phyloP scores from a whole-genome alignment of 169 alveolate species.

The Cryptosporidium canis region DNA sequence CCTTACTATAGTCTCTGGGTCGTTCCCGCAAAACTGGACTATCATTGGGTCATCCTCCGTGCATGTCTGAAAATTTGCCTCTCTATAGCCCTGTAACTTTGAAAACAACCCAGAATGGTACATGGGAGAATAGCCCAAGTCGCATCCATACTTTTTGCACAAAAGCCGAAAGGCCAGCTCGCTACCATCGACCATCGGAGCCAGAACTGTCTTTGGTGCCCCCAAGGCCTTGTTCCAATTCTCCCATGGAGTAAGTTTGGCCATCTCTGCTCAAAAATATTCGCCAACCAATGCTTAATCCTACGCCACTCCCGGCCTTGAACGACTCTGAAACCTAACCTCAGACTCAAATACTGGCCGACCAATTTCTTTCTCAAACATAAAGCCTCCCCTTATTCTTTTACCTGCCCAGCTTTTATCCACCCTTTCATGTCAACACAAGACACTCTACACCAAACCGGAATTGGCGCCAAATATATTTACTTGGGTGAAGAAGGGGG shows the following conservation, averaged over 20 bases:
- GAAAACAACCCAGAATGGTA: slow-evolving; percentile 86
- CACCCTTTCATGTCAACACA: neutral
- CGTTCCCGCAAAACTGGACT: slow-evolving; percentile 91
- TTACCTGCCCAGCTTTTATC: neutral
- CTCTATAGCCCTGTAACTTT: slow-evolving; percentile 69
- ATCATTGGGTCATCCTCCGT: slow-evolving; percentile 79
- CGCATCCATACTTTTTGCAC: slow-evolving; percentile 87
- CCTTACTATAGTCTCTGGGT: slow-evolving; percentile 83
- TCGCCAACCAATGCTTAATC: neutral
- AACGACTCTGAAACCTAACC: too few species aligned
- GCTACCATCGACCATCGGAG: slow-evolving; percentile 85
- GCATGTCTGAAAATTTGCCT: slow-evolving; percentile 74
- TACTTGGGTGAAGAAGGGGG: neutral
- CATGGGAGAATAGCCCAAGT: slow-evolving; percentile 92
- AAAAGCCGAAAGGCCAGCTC: slow-evolving; percentile 85
- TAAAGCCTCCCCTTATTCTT: neutral
- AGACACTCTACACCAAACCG: too few species aligned
- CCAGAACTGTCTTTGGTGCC: slow-evolving; percentile 82
- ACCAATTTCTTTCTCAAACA: too few species aligned
- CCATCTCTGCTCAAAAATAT: neutral
- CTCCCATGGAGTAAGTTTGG: slow-evolving; percentile 22
- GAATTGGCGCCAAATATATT: slow-evolving; percentile 13
- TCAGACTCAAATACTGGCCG: too few species aligned
- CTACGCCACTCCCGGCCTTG: too few species aligned
- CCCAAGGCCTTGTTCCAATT: slow-evolving; percentile 62